Evolutionary conservation across 768 basidiomycete genomes (phyloP).

Genomic region (Collybia nuda): DNA sequence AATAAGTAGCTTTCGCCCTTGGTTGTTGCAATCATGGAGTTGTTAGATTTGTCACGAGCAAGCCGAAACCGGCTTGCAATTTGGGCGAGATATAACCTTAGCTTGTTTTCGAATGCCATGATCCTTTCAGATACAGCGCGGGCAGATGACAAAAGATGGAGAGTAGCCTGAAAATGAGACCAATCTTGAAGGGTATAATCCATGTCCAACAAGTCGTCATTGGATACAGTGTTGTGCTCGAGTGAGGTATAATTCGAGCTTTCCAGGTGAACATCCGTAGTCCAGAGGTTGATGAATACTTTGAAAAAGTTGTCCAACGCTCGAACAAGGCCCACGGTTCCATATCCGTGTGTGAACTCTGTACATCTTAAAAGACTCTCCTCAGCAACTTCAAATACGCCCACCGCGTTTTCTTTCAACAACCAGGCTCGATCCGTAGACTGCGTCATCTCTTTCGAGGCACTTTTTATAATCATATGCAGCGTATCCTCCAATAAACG

Average conservation of each 20-base stretch:
- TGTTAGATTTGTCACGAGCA: constrained; percentile 51
- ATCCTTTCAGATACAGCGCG: constrained; percentile 72
- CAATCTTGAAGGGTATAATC: constrained; percentile 92
- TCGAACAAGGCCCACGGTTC: constrained; percentile 66
- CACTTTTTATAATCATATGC: constrained; percentile 42
- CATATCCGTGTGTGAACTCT: constrained; percentile 89
- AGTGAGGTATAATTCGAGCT: constrained; percentile 25
- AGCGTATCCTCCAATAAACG: constrained; percentile 63
- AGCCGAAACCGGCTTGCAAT: constrained; percentile 60
- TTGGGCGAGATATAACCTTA: constrained; percentile 59
- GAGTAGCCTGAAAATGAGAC: constrained; percentile 77
- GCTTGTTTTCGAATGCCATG: constrained; percentile 63
- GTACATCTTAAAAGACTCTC: constrained; percentile 76
- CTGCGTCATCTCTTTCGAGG: constrained; percentile 36
- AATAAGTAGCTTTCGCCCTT: constrained; percentile 75
- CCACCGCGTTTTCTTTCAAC: constrained; percentile 72
- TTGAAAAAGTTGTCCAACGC: constrained; percentile 73
- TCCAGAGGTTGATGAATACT: constrained; percentile 68
- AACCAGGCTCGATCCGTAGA: constrained; percentile 56
- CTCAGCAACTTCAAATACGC: constrained; percentile 77
- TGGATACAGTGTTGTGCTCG: constrained; percentile 30
- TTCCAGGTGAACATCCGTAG: constrained; percentile 46
- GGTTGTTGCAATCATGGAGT: constrained; percentile 55
- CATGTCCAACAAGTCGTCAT: constrained; percentile 70
- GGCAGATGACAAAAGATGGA: constrained; percentile 84